Conservation (phyloP, 345 rosid genomes). For the Draba incana region DNA sequence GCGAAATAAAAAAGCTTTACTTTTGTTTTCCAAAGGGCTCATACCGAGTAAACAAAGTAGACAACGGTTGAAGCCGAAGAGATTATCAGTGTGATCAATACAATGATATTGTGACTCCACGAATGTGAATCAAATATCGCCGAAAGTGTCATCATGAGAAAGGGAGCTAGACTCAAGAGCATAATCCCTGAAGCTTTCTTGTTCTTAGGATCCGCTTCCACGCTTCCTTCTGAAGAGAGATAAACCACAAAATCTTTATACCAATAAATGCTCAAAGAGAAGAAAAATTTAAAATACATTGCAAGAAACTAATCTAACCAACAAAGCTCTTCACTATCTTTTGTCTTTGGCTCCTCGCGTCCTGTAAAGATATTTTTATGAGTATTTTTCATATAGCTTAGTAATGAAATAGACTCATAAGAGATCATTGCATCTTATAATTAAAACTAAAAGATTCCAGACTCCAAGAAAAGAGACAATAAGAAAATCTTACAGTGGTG, state of each 20-base stretch:
- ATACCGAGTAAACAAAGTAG: conserved; percentile 35
- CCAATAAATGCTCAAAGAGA: neutral
- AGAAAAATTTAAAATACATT: neutral
- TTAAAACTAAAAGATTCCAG: neutral
- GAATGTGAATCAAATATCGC: conserved; percentile 8
- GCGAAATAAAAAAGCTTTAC: neutral
- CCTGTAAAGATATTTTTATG: conserved; percentile 1
- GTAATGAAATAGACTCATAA: neutral
- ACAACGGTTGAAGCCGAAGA: conserved; percentile 24
- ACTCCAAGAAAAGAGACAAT: neutral
- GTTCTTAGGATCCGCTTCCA: conserved; percentile 28
- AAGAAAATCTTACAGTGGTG: conserved; percentile 31
- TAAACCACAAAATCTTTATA: conserved; percentile 5
- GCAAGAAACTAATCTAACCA: conserved; percentile 18
- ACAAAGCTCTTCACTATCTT: conserved; percentile 11
- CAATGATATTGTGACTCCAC: conserved; percentile 17
- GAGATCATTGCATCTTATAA: neutral
- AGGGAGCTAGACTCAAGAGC: conserved; percentile 28
- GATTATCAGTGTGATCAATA: conserved; percentile 28
- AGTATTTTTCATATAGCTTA: neutral
- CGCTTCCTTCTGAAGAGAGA: conserved; percentile 15
- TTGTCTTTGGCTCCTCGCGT: conserved; percentile 4
- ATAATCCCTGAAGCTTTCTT: conserved; percentile 33
- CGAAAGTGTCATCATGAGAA: conserved; percentile 31
- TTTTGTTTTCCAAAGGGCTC: neutral